Evolutionary conservation across 2,329 filamentous ascomycete genomes (phyloP).

Genomic region (Parastagonospora nodorum): DNA sequence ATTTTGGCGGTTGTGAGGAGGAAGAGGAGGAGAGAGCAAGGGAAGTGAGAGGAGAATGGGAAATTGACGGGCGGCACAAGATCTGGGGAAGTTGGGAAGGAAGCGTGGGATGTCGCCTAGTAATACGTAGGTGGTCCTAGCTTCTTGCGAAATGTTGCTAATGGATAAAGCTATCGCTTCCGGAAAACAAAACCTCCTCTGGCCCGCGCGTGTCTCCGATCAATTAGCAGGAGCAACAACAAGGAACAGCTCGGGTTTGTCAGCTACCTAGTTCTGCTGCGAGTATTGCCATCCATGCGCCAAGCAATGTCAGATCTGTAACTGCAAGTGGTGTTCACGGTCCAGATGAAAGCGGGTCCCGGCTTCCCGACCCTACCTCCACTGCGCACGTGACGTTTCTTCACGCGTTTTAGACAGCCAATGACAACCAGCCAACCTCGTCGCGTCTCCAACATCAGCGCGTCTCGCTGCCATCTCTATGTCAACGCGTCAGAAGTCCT

Average conservation of each 20-base stretch:
- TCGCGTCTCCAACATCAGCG: constrained; percentile 4
- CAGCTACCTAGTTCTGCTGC: not conserved
- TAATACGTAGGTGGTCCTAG: constrained; percentile 16
- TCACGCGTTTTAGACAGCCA: not conserved
- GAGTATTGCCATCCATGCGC: not conserved
- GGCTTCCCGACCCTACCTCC: not conserved
- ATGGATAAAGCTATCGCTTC: constrained; percentile 20
- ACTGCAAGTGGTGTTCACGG: not conserved
- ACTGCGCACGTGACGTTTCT: not conserved
- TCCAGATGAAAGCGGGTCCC: not conserved
- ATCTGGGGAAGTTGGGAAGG: constrained; percentile 29
- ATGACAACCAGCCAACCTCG: constrained; percentile 8
- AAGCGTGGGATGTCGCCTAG: constrained; percentile 33
- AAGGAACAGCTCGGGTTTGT: not conserved
- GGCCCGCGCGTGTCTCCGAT: constrained; percentile 4
- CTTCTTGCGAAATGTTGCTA: constrained; percentile 11
- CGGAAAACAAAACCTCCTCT: constrained; percentile 13
- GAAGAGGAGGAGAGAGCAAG: constrained; percentile 7
- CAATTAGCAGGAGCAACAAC: not conserved
- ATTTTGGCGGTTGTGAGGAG: constrained; percentile 39
- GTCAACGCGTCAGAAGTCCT: constrained; percentile 56
- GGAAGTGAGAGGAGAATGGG: constrained; percentile 19
- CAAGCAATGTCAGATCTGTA: constrained; percentile 4
- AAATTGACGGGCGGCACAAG: constrained; percentile 20
- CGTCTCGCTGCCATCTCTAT: constrained; percentile 32